A percentile compares a stretch with the other conserved stretches of the same genome.
phyloP scores from a whole-genome alignment of 306 rosid species.

The Macrotyloma uniflorum region DNA sequence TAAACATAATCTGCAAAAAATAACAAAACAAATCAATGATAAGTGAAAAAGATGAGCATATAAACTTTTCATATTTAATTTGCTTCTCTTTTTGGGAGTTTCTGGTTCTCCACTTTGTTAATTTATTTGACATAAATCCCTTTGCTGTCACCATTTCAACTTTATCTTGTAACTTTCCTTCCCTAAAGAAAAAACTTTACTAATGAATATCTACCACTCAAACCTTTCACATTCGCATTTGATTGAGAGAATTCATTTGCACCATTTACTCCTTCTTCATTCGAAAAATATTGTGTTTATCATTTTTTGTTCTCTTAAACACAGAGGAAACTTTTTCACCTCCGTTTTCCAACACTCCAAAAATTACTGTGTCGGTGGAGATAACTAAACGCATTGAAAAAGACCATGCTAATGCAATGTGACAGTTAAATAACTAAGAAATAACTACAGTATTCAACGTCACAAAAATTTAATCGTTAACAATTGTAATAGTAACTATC shows the following conservation, averaged over 20 bases:
- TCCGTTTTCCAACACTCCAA: too few relatives aligned
- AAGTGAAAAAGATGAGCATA: not conserved
- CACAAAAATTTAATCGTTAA: too few relatives aligned
- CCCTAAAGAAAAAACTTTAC: not conserved
- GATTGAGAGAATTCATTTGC: not conserved
- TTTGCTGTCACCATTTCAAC: not conserved
- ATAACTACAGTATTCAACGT: too few relatives aligned
- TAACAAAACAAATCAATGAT: not conserved
- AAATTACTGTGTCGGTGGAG: too few relatives aligned
- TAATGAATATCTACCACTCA: not conserved
- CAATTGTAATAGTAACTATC: too few relatives aligned
- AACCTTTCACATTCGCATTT: not conserved
- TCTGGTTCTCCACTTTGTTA: not conserved
- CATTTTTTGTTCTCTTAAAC: too few relatives aligned
- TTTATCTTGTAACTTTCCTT: not conserved
- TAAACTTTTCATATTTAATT: not conserved
- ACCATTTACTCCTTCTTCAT: not conserved
- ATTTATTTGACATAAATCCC: not conserved
- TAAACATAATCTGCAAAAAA: too few relatives aligned
- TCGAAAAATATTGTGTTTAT: too few relatives aligned
- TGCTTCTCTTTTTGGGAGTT: not conserved
- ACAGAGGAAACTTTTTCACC: too few relatives aligned
- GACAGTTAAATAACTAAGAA: too few relatives aligned
- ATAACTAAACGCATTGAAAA: too few relatives aligned
- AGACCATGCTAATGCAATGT: too few relatives aligned